Evolutionary conservation across 352 stramenopile species (phyloP).

Genomic region (Blastocystis sp.): DNA sequence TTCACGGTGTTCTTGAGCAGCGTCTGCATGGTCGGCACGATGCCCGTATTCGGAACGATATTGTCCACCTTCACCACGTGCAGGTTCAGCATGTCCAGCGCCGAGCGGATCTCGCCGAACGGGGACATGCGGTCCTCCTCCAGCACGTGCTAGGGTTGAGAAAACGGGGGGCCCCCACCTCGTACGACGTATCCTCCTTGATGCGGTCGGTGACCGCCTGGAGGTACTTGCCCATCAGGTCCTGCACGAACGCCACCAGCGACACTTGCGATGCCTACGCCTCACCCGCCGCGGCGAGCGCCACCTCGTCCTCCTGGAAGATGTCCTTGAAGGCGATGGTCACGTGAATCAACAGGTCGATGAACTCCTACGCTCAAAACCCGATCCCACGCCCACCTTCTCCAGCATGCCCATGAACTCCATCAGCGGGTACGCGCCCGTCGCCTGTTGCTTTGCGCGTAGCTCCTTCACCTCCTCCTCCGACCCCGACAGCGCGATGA

Average conservation of each 20-base stretch:
- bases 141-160: slow-evolving; percentile 40
- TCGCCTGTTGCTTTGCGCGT: slow-evolving; percentile 30
- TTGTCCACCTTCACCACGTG: slow-evolving; percentile 35
- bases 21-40: slow-evolving; percentile 16
- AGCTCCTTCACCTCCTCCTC: slow-evolving; percentile 39
- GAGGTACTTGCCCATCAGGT: slow-evolving; percentile 15
- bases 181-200: slow-evolving; percentile 23
- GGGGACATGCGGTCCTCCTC: slow-evolving; percentile 14
- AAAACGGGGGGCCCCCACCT: neutral
- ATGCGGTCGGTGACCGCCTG: slow-evolving; percentile 32
- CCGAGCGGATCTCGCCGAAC: slow-evolving; percentile 22
- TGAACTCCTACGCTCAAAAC: slow-evolving; percentile 19
- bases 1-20: slow-evolving; percentile 9
- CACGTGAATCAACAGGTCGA: slow-evolving; percentile 56
- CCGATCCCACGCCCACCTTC: neutral
- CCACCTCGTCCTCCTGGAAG: slow-evolving; percentile 43
- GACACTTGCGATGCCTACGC: slow-evolving; percentile 10
- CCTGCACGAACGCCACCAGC: slow-evolving; percentile 33
- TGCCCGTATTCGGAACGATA: slow-evolving; percentile 21
- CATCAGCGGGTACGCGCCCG: slow-evolving; percentile 43
- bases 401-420: slow-evolving; percentile 55
- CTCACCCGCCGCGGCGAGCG: neutral
- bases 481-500: slow-evolving; percentile 31
- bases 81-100: slow-evolving; percentile 5
- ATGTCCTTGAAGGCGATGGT: slow-evolving; percentile 49